These are phyloP conservation scores for Rhodamnia argentea DNA, from an alignment of 345 rosid genomes.

Conservation along the genomic window DNA sequence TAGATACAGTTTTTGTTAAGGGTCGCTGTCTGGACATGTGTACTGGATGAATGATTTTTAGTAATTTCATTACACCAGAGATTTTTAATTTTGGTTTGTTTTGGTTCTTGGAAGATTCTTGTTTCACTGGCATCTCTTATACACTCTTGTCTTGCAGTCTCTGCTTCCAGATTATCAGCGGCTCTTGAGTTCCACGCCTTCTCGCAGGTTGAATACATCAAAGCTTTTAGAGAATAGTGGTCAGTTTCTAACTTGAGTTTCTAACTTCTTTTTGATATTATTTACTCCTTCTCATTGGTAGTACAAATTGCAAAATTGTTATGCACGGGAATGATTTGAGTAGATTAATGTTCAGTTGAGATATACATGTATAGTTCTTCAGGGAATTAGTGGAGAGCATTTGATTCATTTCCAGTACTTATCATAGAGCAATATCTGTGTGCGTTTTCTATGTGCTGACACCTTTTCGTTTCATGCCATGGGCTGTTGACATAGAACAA, in stretches of 20 bases:
- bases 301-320: background rate
- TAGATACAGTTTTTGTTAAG: slow-evolving; percentile 1
- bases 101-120: slow-evolving; percentile 16
- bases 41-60: background rate
- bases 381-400: background rate
- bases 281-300: background rate
- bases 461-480: background rate
- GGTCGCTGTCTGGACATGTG: background rate
- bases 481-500: background rate
- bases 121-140: slow-evolving; percentile 27
- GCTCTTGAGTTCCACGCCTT: slow-evolving; percentile 90
- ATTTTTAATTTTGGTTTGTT: background rate
- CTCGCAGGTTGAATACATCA: slow-evolving; percentile 94
- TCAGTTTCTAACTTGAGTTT: slow-evolving; percentile 12
- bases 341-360: background rate
- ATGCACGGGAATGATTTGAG: background rate
- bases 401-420: background rate
- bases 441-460: background rate
- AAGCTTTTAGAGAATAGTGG: slow-evolving; percentile 95
- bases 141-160: slow-evolving; percentile 64
- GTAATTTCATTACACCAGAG: background rate
- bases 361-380: background rate
- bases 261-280: background rate
- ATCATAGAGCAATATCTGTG: background rate
- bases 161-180: slow-evolving; percentile 99